A percentile compares a stretch with the other conserved stretches of the same genome.
Evolutionary conservation across 1,284 basidiomycete species (phyloP).

Genomic region (Microstroma glucosiphilum): DNA sequence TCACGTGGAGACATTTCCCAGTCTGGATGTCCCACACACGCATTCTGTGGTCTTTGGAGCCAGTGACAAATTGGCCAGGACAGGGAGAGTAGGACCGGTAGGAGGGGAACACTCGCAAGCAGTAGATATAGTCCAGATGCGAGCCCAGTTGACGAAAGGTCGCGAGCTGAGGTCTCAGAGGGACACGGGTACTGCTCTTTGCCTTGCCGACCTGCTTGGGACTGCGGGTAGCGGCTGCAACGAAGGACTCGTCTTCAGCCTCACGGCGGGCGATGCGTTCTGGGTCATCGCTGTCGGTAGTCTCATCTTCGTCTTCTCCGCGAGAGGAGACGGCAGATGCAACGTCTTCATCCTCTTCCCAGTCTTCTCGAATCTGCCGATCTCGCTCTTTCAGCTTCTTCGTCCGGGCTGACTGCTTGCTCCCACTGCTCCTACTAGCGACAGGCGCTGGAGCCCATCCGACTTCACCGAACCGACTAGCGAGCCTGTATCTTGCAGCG

Average conservation of each 20-base stretch:
- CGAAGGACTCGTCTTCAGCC: not conserved
- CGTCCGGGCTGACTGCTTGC: no score
- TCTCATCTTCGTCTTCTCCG: not conserved
- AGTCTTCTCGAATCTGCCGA: not conserved
- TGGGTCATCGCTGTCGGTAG: not conserved
- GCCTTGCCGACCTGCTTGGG: no score
- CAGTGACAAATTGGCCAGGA: slow-evolving; percentile 2
- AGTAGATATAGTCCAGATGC: slow-evolving; percentile 3
- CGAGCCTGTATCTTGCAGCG: not conserved
- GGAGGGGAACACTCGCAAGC: not conserved
- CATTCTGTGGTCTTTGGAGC: not conserved
- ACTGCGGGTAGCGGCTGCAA: not conserved
- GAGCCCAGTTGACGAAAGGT: not conserved
- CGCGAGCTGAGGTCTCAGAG: not conserved
- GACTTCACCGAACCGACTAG: not conserved
- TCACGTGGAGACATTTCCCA: not conserved
- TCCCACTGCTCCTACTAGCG: no score
- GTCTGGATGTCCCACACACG: not conserved
- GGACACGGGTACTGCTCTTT: no score
- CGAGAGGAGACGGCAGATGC: no score
- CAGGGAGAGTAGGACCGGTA: not conserved
- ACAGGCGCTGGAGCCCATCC: not conserved
- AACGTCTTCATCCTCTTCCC: not conserved
- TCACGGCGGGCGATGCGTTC: not conserved
- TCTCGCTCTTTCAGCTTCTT: not conserved